These are phyloP conservation scores for Clarireedia sp. DNA, from an alignment of 2,329 filamentous ascomycete genomes.

Conservation along the genomic window DNA sequence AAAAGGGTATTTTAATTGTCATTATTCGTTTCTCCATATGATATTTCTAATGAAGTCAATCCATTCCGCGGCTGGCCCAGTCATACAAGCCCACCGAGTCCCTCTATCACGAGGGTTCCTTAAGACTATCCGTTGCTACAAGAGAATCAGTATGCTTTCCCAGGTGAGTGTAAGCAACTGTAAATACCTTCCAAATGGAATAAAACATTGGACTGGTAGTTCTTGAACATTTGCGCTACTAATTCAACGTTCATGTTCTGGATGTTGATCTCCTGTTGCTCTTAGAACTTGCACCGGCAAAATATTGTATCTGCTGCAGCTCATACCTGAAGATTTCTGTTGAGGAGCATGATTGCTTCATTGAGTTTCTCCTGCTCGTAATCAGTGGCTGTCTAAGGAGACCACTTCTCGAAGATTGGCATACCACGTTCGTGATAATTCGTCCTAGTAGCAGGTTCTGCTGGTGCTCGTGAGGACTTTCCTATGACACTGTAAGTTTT, in stretches of 20 bases:
- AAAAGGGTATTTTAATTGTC: background rate
- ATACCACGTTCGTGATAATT: slow-evolving; percentile 94
- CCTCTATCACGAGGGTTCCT: slow-evolving; percentile 56
- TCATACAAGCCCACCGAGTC: background rate
- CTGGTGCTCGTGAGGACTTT: slow-evolving; percentile 96
- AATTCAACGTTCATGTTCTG: slow-evolving; percentile 99
- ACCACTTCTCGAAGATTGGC: slow-evolving; percentile 27
- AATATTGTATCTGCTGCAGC: background rate
- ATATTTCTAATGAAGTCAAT: too few species aligned
- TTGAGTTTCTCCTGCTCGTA: slow-evolving; percentile 82
- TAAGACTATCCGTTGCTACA: slow-evolving; percentile 72
- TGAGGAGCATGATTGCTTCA: slow-evolving; percentile 85
- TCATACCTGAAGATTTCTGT: slow-evolving; percentile 76
- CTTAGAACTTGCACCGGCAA: background rate
- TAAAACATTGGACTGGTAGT: slow-evolving; percentile 95
- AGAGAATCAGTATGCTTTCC: slow-evolving; percentile 16
- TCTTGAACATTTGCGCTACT: slow-evolving; percentile 99
- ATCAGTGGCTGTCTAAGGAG: background rate
- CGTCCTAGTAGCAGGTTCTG: slow-evolving; percentile 87
- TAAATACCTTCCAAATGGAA: slow-evolving; percentile 90
- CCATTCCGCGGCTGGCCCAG: too few species aligned
- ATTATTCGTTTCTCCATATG: background rate
- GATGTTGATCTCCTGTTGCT: slow-evolving; percentile 80
- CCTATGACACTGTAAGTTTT: slow-evolving; percentile 39
- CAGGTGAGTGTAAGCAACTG: background rate